Evolutionary conservation across 1,284 basidiomycete genomes (phyloP), one percentile per base, ranked within the genome.

Genomic region (Trametes versicolor): DNA sequence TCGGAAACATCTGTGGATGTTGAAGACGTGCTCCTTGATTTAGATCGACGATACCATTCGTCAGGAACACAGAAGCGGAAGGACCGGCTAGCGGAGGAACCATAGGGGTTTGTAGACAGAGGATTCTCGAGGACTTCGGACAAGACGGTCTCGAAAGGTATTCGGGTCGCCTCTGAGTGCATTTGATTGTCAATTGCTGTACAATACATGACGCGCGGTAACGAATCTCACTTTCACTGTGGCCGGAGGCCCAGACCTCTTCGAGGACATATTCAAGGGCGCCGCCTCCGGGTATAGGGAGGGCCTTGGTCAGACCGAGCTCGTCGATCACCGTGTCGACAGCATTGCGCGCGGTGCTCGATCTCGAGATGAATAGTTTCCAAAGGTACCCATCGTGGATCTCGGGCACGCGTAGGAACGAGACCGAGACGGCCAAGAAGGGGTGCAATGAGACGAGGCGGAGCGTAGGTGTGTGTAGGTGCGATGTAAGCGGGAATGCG

Each of bases 21-120:
- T 17, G 82, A 81, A 12, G 84, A 82, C 0, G 83, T 71, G 32
- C 77, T 80, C 1, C 87, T 83, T 19, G 87, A 83, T 62, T 83
- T 90, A 37, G 86, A 86, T 19, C 91, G 84, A 54, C 89, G 86
- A 74, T 89, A 93, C 92, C 92, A 93, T 74, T 91, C 88, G 53
- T 93, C 90, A 1, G 92, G 92, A 13, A 94, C 85, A 67, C 88
- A 91, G 63, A 93, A 83, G 36, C 83, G 82, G 72, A 90, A 85
- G 77, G 76, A 52, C 74, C 77, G 64, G 75, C 76, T 36, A 82
- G 72, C 74, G 12, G 71, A 64, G 83, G 75, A 52, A 76, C 75
- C 53, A 78, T 83, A 25, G 83, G 73, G 45, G 76, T 72, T 47
- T 78, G 79, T 43, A 76, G 76, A 49, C 66, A 71, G 19, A 77